Conservation (phyloP, 1,284 basidiomycete genomes). For the Sporisorium reilianum region DNA sequence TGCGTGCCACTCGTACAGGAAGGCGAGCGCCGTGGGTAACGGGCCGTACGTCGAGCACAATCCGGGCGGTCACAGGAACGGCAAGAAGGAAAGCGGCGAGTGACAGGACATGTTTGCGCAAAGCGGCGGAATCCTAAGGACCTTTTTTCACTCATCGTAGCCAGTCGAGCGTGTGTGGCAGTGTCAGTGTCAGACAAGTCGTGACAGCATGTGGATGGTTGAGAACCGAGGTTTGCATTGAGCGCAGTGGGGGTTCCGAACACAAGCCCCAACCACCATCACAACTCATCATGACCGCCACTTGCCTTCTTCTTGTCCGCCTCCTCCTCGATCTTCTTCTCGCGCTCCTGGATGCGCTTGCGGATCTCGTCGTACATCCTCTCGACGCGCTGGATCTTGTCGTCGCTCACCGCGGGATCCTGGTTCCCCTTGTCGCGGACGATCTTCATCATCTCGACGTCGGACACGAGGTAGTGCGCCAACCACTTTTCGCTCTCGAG, state of each 20-base stretch:
- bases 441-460: conserved; percentile 55
- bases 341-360: conserved; percentile 34
- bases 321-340: conserved; percentile 20
- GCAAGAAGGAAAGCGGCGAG: conserved; percentile 33
- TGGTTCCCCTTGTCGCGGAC: conserved; percentile 33
- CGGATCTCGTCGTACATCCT: conserved; percentile 44
- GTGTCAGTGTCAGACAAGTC: neutral
- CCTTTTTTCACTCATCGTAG: neutral
- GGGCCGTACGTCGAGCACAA: conserved; percentile 56
- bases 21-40: conserved; percentile 50
- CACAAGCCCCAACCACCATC: too few species aligned
- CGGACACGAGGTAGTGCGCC: conserved; percentile 47
- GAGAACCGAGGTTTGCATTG: neutral
- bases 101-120: neutral
- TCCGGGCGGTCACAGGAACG: conserved; percentile 43
- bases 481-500: conserved; percentile 59
- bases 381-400: conserved; percentile 43
- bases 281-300: conserved; percentile 32
- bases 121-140: neutral
- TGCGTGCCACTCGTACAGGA: conserved; percentile 51
- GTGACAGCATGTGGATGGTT: too few species aligned
- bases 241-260: too few species aligned
- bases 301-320: neutral
- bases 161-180: neutral
- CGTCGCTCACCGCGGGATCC: conserved; percentile 29